Evolutionary conservation across 1,284 basidiomycete species (phyloP), one percentile per base, ranked within the genome.

Genomic region (Ceratobasidium sp.): DNA sequence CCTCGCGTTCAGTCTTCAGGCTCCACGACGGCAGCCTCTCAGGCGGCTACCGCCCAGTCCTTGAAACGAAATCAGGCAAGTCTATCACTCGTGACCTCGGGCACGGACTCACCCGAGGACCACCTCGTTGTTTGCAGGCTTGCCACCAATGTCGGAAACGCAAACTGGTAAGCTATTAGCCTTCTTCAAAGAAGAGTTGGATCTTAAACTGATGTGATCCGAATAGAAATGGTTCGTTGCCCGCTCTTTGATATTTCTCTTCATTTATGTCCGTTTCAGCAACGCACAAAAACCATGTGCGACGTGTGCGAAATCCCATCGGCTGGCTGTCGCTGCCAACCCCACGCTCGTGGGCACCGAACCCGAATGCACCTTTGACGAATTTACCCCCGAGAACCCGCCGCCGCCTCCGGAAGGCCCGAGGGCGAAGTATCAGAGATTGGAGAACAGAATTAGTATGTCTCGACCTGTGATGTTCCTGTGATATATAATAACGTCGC

Each of bases 141-240:
- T 67, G 64, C 64, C 64, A 67, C 50, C 64, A 67, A 67, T 67
- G 64, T 67, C 64, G 64, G 21, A 67, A 67, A 23, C 64, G 64
- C 35, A 67, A 67, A 52, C 30, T 67, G 52, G 64, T 67, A 54
- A 43, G 64, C 43, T 9, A 28, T 16, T 52, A 32, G 18, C 14
- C 18, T 23, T 44, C 21, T 21, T 52, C 14, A 38, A 16, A 41
- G 41, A 63, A 44, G 21, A 50, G 30, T 41, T 2, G 21, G 30
- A 44, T 50, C 9, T 38, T 61, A 41, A 44, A 14, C 21, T 47
- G 23, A 41, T n/a, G 35, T 28, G 35, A 55, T 44, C 30, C 32
- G 46, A 23, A 21, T 41, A 67, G 64, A 67, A 67, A 67, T 67
- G 64, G 64, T 67, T 11, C 16, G 64, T 52, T 30, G 9, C 23